Evolutionary conservation across 495 filamentous ascomycete species (phyloP).

Genomic region (Penicillium atrosanguineum): DNA sequence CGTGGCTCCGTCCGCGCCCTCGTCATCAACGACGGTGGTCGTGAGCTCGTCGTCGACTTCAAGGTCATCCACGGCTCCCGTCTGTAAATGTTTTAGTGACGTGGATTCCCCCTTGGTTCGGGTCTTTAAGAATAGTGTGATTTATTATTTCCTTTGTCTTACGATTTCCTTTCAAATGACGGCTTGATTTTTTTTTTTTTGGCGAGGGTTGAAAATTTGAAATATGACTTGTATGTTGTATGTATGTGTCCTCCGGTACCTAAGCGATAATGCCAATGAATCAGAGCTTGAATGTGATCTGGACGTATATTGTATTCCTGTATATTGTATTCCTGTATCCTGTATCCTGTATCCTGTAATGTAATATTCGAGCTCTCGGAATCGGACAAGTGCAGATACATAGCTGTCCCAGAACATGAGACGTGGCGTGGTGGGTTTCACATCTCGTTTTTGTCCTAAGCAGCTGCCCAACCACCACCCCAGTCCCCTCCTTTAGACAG

Average conservation of each 20-base stretch:
- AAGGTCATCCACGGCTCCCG: constrained; percentile 88
- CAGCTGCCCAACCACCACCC: no score
- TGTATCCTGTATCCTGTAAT: constrained; percentile 1
- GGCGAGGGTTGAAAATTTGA: constrained; percentile 20
- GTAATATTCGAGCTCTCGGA: no score
- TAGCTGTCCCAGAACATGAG: no score
- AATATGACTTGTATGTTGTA: constrained; percentile 9
- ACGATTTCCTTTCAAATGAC: constrained; percentile 23
- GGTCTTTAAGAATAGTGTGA: constrained; percentile 3
- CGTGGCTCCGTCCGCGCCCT: constrained; percentile 91
- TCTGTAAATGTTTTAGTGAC: constrained; percentile 48
- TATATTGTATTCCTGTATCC: background rate
- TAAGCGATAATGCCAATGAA: constrained; percentile 12
- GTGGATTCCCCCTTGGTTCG: constrained; percentile 7
- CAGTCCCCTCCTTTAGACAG: no score
- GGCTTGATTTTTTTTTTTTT: constrained; percentile 13
- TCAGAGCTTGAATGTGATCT: background rate
- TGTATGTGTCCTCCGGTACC: background rate
- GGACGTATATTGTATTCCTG: background rate
- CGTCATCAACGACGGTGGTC: constrained; percentile 91
- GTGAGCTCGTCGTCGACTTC: constrained; percentile 97
- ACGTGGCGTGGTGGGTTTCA: no score
- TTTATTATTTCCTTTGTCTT: constrained; percentile 27
- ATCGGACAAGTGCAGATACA: no score
- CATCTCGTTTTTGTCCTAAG: no score